Percentiles rank a stretch among this genome's conserved stretches.
Conservation (phyloP, 2,329 filamentous ascomycete species). For the Trematosphaeria pertusa region DNA sequence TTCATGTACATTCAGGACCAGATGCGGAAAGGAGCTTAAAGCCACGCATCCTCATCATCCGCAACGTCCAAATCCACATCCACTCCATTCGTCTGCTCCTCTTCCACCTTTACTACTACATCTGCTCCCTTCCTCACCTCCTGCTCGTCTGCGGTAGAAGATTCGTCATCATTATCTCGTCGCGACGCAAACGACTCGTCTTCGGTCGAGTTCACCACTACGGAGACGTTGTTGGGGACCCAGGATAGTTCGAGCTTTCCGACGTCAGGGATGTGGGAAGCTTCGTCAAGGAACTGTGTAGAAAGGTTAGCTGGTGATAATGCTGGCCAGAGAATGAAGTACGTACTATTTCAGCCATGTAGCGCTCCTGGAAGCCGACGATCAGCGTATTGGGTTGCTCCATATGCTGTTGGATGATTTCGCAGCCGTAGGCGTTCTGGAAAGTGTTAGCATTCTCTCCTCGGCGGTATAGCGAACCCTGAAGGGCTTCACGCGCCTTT, state of each 20-base stretch:
- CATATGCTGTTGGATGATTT: slow-evolving; percentile 48
- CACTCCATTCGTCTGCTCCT: slow-evolving; percentile 8
- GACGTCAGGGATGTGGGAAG: slow-evolving; percentile 67
- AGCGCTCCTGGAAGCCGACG: slow-evolving; percentile 54
- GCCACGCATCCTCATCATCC: slow-evolving; percentile 43
- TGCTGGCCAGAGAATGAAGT: neutral
- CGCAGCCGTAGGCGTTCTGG: slow-evolving; percentile 47
- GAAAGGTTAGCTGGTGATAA: slow-evolving; percentile 1
- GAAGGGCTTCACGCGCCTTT: no score
- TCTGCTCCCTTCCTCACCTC: no score
- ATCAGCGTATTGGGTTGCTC: slow-evolving; percentile 47
- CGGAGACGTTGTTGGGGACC: slow-evolving; percentile 53
- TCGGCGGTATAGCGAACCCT: no score
- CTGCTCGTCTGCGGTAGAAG: slow-evolving; percentile 22
- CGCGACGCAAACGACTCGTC: neutral
- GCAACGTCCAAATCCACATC: slow-evolving; percentile 44
- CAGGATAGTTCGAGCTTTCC: slow-evolving; percentile 71
- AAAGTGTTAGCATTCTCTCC: slow-evolving; percentile 4
- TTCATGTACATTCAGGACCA: no score
- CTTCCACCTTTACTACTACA: slow-evolving; percentile 11
- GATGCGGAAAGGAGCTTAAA: no score
- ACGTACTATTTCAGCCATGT: slow-evolving; percentile 68
- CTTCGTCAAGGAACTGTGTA: slow-evolving; percentile 61
- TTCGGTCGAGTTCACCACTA: slow-evolving; percentile 15
- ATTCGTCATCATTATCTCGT: slow-evolving; percentile 21